These are phyloP conservation scores for Umbelopsis isabellina DNA, from an alignment of 192 early-diverging fungal genomes.

Conservation along the genomic window DNA sequence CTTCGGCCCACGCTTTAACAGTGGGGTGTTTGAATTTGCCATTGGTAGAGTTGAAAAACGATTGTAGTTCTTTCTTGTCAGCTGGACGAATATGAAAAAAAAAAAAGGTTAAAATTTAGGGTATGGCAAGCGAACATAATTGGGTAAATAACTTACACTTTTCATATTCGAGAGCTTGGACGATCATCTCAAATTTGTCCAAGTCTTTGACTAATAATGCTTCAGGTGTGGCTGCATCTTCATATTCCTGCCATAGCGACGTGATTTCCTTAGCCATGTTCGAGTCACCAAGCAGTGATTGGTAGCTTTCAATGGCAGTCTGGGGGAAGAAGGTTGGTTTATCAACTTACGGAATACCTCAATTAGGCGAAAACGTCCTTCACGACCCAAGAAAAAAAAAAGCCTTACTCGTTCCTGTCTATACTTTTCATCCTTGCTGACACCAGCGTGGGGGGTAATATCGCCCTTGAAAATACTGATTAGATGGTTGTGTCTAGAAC, in stretches of 20 bases:
- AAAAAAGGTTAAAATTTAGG: background rate
- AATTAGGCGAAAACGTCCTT: background rate
- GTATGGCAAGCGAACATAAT: conserved; percentile 4
- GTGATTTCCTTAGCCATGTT: conserved; percentile 71
- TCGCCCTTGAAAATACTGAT: conserved; percentile 65
- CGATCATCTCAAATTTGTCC: conserved; percentile 97
- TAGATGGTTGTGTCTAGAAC: background rate
- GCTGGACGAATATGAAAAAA: conserved; percentile 35
- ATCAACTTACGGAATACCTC: background rate
- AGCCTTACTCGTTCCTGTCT: conserved; percentile 60
- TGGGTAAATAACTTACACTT: conserved; percentile 50
- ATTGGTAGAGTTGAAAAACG: conserved; percentile 80
- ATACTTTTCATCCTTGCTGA: conserved; percentile 80
- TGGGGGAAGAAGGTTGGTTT: conserved; percentile 2
- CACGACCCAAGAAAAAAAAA: background rate
- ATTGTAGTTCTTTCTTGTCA: conserved; percentile 63
- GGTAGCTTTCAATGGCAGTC: conserved; percentile 68
- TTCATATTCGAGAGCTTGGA: conserved; percentile 92
- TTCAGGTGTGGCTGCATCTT: conserved; percentile 71
- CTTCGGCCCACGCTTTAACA: conserved; percentile 83
- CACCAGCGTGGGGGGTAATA: conserved; percentile 83
- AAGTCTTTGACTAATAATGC: conserved; percentile 87
- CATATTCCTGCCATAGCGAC: conserved; percentile 86
- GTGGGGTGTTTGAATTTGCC: conserved; percentile 86
- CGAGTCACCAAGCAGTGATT: conserved; percentile 56